Base-by-base conservation (phyloP, 495 filamentous ascomycete species). In the Xylaria cubensis region DNA sequence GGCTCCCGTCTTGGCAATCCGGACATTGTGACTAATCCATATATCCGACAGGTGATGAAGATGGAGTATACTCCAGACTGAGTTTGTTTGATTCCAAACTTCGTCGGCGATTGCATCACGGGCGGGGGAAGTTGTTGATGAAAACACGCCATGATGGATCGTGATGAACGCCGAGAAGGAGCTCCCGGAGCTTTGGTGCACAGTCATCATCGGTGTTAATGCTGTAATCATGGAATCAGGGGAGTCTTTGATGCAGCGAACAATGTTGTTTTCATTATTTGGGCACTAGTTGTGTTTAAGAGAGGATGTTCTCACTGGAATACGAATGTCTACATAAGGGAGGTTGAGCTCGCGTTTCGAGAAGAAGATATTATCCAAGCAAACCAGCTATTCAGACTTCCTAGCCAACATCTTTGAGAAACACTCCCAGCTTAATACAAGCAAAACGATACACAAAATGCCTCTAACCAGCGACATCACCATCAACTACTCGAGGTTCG, bases 391-490 rank as follows among this genome's bases (percentile, higher is more conserved):
- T 44, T 4, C 19, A 64, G 39, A 63, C 53, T 56, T 56, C 21
- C 39, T 15, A 44, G 39, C 24, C 41, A 67, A 6, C 19, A 12
- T 8, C 15, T 1, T 67, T n/a, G 21, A 3, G 15, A 34, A 53
- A 39, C 13, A 19, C 17, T 29, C 17, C 41, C 21, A 24, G 4
- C 26, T 56, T 56, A 0, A 41, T n/a, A 29, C 21, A 32, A 19
- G 0, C 21, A 44, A 59, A 67, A 24, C 29, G 39, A 39, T 12
- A 66, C 2, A 4, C 32, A 67, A 53, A 24, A 67, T 67, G 64
- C 44, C 64, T 67, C 64, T 67, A 19, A 53, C 64, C 6, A 67
- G 64, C 10, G 64, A 67, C 13, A 5, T 67, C 29, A 39, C 46
- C 8, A 67, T 67, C 48, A 53, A 67, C 46, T 67, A 51, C 19